Base-by-base conservation (phyloP, 352 stramenopile genomes). In the Pythium apleroticum region DNA sequence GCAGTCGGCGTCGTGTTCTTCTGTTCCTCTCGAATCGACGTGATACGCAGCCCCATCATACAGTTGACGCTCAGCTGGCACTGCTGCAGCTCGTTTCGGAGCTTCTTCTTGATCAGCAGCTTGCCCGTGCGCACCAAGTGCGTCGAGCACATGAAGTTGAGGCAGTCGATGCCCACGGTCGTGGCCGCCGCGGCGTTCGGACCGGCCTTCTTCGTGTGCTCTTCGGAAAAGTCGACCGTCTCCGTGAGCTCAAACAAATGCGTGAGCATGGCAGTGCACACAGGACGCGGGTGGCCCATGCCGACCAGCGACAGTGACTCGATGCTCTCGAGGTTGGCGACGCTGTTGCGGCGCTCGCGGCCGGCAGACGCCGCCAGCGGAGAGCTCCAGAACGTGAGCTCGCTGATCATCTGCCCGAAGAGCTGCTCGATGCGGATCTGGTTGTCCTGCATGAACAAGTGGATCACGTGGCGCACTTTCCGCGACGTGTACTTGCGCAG, bases 61-160 rank as follows among this genome's bases (percentile, higher is more conserved):
- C 87, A 95, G 63, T 95, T 95, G 37, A 92, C 67, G 62, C 79
- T 89, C 41, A 93, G 71, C 30, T 88, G 66, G 25, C 80, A 92
- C 28, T 61, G 57, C 66, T 93, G 84, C 11, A 93, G 28, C 33
- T 93, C 81, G 52, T 95, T 92, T 55, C 87, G 87, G 25, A 93
- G 73, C 72, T 91, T 95, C 63, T 89, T 89, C 63, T 82, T 83
- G 28, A 89, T 65, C 30, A 89, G 50, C 43, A 95, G 53, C 27
- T 75, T 77, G 1, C 82, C 83, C 24, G 77, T 80, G n/a, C 78
- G 76, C 75, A 95, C 80, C 22, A 93, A 35, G 52, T 95, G 87
- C 57, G 87, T 95, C 15, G 83, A 89, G 69, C 87, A 95, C 70
- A 91, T 75, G 49, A 94, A 93, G 54, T 95, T 93, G 15, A 93